Evolutionary conservation across 805 yeast genomes (phyloP).

Genomic region (Monosporozyma yasuniensis): DNA sequence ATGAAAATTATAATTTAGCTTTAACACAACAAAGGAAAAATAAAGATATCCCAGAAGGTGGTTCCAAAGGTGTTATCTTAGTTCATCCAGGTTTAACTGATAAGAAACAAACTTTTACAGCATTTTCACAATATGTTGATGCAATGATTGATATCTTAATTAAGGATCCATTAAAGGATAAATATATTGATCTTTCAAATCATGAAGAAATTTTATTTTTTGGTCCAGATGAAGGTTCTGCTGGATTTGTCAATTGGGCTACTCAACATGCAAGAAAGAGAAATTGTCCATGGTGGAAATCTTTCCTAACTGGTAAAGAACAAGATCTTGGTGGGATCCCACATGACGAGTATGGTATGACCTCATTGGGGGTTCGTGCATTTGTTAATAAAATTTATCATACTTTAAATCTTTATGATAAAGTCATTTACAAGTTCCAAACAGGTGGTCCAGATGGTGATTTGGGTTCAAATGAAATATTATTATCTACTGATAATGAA

Average conservation of each 20-base stretch:
- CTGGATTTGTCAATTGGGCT: constrained; percentile 94
- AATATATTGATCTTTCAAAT: constrained; percentile 74
- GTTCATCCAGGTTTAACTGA: constrained; percentile 62
- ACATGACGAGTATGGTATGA: constrained; percentile 97
- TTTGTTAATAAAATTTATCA: constrained; percentile 83
- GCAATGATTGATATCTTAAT: constrained; percentile 78
- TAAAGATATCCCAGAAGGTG: constrained; percentile 98
- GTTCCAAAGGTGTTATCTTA: constrained; percentile 93
- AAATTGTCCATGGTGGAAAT: constrained; percentile 98
- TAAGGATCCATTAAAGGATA: constrained; percentile 71
- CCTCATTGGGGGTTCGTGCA: constrained; percentile 87
- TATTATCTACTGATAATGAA: constrained; percentile 68
- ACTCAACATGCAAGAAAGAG: constrained; percentile 84
- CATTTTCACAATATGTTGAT: constrained; percentile 90
- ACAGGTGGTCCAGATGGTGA: constrained; percentile 99
- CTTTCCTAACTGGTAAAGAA: constrained; percentile 93
- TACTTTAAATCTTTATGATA: constrained; percentile 53
- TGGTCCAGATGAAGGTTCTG: constrained; percentile 99
- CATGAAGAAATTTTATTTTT: constrained; percentile 85
- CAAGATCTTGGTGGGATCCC: constrained; percentile 94
- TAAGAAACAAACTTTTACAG: constrained; percentile 70
- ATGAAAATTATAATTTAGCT: constrained; percentile 93
- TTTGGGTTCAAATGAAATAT: constrained; percentile 89
- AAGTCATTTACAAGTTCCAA: constrained; percentile 68
- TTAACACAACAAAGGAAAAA: constrained; percentile 93